Conservation (phyloP, 1,139 yeast species). For the Taphrina wiesneri region DNA sequence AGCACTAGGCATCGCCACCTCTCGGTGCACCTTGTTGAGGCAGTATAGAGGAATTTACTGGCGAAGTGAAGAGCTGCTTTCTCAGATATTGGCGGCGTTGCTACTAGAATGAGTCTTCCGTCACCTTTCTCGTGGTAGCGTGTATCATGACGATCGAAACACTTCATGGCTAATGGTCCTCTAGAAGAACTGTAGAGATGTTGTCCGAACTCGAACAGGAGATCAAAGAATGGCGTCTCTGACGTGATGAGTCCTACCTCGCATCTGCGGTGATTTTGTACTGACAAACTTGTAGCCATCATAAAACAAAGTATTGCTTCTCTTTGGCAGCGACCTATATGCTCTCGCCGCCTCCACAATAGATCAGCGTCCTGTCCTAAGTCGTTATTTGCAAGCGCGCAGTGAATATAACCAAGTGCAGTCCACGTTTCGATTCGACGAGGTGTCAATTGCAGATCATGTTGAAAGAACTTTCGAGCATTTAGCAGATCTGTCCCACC, state of each 20-base stretch:
- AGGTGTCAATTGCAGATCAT: slow-evolving; percentile 68
- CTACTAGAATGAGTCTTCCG: neutral
- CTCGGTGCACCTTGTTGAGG: slow-evolving; percentile 46
- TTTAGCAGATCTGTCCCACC: slow-evolving; percentile 11
- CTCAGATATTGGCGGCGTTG: neutral
- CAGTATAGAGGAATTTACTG: slow-evolving; percentile 39
- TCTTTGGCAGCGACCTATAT: slow-evolving; percentile 56
- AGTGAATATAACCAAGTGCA: slow-evolving; percentile 76
- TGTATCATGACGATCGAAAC: slow-evolving; percentile 10
- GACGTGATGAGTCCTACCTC: slow-evolving; percentile 7
- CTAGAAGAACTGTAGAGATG: slow-evolving; percentile 61
- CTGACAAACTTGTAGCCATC: slow-evolving; percentile 65
- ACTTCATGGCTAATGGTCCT: slow-evolving; percentile 60
- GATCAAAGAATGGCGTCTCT: slow-evolving; percentile 45
- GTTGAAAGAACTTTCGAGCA: slow-evolving; percentile 65
- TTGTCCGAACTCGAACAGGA: slow-evolving; percentile 62
- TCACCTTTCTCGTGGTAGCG: slow-evolving; percentile 6
- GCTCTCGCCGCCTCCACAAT: slow-evolving; percentile 62
- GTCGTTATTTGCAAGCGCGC: slow-evolving; percentile 81
- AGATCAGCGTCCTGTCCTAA: slow-evolving; percentile 87
- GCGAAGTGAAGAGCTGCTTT: slow-evolving; percentile 12
- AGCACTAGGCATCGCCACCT: slow-evolving; percentile 69
- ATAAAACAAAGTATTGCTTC: slow-evolving; percentile 71
- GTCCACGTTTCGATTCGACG: slow-evolving; percentile 83
- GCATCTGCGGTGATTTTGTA: slow-evolving; percentile 42